These are phyloP conservation scores for Tylopilus orsonianus DNA, from an alignment of 1,284 basidiomycete genomes.

Conservation along the genomic window DNA sequence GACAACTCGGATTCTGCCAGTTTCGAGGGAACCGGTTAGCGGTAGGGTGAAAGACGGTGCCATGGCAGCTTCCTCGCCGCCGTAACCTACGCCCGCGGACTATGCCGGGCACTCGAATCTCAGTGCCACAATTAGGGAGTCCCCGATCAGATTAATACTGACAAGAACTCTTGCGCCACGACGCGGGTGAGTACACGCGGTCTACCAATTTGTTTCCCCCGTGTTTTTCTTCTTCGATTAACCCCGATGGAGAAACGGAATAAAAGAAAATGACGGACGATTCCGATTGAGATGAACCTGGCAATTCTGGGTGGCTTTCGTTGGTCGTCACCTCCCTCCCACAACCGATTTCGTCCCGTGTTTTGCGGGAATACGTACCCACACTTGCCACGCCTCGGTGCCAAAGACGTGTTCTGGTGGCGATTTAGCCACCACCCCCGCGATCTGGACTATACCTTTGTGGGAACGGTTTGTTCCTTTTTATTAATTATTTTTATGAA, in stretches of 20 bases:
- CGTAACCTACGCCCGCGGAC: slow-evolving; percentile 7
- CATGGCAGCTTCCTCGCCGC: background rate
- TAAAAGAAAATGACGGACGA: background rate
- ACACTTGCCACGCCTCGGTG: background rate
- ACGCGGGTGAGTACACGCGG: background rate
- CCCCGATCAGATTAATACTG: slow-evolving; percentile 2
- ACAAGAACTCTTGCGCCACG: background rate
- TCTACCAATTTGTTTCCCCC: background rate
- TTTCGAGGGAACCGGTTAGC: background rate
- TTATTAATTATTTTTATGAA: slow-evolving; percentile 1
- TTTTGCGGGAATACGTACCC: background rate
- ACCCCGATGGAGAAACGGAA: background rate
- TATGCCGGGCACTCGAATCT: background rate
- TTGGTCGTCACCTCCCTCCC: background rate
- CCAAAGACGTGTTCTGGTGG: background rate
- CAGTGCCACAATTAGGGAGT: background rate
- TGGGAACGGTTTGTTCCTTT: slow-evolving; percentile 14
- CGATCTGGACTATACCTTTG: slow-evolving; percentile 1
- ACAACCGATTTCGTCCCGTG: background rate
- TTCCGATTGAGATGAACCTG: background rate
- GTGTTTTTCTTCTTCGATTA: background rate
- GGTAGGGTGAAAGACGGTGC: background rate
- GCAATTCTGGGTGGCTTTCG: background rate
- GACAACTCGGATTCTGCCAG: background rate
- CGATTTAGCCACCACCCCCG: background rate